phyloP scores from a whole-genome alignment of 1,284 basidiomycete genomes.

The Stygiomarasmius scandens region DNA sequence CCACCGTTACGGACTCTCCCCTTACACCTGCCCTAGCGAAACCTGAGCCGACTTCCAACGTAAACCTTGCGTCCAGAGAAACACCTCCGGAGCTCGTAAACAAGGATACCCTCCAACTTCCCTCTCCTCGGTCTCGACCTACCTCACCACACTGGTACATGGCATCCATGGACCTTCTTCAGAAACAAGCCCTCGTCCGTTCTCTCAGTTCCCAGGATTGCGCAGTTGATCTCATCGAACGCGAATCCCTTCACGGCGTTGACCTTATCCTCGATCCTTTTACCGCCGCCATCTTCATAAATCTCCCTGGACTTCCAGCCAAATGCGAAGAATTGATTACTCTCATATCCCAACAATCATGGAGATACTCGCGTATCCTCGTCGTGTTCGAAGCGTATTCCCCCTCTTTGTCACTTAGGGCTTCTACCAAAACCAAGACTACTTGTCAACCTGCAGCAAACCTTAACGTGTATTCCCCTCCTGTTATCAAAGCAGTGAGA shows the following conservation, averaged over 20 bases:
- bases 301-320: constrained; percentile 60
- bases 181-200: constrained; percentile 61
- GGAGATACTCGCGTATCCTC: constrained; percentile 57
- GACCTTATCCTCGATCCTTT: constrained; percentile 63
- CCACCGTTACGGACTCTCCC: constrained; percentile 10
- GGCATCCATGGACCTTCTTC: constrained; percentile 66
- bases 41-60: constrained; percentile 1
- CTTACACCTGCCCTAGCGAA: constrained; percentile 5
- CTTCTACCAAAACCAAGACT: constrained; percentile 11
- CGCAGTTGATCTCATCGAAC: constrained; percentile 60
- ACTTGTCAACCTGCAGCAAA: constrained; percentile 1
- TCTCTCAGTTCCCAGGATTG: constrained; percentile 46
- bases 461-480: constrained; percentile 57
- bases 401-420: constrained; percentile 36
- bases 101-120: constrained; percentile 49
- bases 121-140: constrained; percentile 35
- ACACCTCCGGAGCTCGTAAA: constrained; percentile 50
- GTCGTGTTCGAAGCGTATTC: constrained; percentile 71
- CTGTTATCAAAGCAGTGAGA: constrained; percentile 64
- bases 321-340: constrained; percentile 43
- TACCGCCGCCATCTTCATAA: constrained; percentile 56
- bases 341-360: constrained; percentile 51
- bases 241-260: constrained; percentile 53
- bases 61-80: background rate
- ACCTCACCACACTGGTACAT: constrained; percentile 61